phyloP scores from a whole-genome alignment of 768 basidiomycete genomes.

The Hebeloma cylindrosporum region DNA sequence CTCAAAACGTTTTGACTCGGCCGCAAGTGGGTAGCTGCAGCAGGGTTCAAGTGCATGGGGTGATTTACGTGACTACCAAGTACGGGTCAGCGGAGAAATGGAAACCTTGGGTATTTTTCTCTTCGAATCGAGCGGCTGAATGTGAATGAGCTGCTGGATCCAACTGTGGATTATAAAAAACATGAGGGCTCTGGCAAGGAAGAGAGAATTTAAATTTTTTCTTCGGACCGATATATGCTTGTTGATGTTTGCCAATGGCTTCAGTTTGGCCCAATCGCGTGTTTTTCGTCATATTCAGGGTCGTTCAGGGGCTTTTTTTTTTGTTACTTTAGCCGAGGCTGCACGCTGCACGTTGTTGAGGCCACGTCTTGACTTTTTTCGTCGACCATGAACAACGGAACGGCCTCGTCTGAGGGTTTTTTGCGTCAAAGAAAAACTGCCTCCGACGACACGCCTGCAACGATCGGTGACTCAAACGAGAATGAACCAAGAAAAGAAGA shows the following conservation, averaged over 20 bases:
- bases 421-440: conserved; percentile 23
- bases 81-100: no score
- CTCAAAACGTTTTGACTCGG: conserved; percentile 48
- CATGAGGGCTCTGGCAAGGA: no score
- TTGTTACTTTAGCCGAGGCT: conserved; percentile 6
- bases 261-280: conserved; percentile 10
- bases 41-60: conserved; percentile 50
- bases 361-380: conserved; percentile 17
- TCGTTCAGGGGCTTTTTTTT: conserved; percentile 8
- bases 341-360: conserved; percentile 4
- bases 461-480: conserved; percentile 13
- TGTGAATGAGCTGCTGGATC: no score
- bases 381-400: conserved; percentile 13
- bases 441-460: conserved; percentile 11
- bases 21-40: conserved; percentile 27
- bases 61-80: not conserved
- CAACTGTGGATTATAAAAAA: no score
- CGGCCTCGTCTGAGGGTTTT: conserved; percentile 26
- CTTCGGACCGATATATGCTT: conserved; percentile 21
- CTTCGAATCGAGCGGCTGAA: conserved; percentile 17
- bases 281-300: conserved; percentile 14
- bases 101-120: conserved; percentile 8
- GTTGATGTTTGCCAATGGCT: conserved; percentile 17
- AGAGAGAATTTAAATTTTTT: no score
- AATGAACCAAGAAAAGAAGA: conserved; percentile 39